phyloP scores from a whole-genome alignment of 768 basidiomycete genomes.

The Leccinum aurantiacum region DNA sequence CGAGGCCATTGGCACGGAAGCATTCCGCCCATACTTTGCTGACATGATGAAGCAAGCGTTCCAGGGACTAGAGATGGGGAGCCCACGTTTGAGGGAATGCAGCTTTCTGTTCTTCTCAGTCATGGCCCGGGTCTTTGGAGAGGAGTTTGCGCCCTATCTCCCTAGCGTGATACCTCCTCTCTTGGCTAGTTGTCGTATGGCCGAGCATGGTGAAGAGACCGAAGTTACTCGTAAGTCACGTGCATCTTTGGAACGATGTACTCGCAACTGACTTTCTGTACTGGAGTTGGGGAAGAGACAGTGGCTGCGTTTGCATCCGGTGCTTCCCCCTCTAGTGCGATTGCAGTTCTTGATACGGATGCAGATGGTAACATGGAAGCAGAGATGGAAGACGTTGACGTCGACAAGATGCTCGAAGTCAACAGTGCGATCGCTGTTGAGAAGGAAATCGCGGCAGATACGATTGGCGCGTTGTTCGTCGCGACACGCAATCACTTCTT shows the following conservation, averaged over 20 bases:
- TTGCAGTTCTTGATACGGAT: conserved; percentile 56
- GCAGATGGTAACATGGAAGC: conserved; percentile 55
- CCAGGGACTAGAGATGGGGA: conserved; percentile 83
- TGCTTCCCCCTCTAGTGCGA: conserved; percentile 68
- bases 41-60: conserved; percentile 96
- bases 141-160: conserved; percentile 89
- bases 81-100: conserved; percentile 87
- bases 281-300: conserved; percentile 49
- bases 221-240: conserved; percentile 41
- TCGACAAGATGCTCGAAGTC: conserved; percentile 87
- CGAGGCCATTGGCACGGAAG: conserved; percentile 92
- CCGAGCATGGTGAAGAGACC: conserved; percentile 69
- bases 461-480: conserved; percentile 87
- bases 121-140: conserved; percentile 95
- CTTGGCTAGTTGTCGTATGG: conserved; percentile 77
- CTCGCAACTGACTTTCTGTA: conserved; percentile 5
- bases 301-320: conserved; percentile 71
- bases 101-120: conserved; percentile 98
- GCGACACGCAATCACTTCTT: conserved; percentile 83
- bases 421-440: conserved; percentile 97
- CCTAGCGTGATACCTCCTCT: conserved; percentile 84
- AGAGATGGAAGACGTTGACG: conserved; percentile 76
- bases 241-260: neutral
- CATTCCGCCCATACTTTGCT: conserved; percentile 94
- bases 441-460: conserved; percentile 98